Base-by-base conservation (phyloP, 2,329 filamentous ascomycete species). In the Epichloe typhina region DNA sequence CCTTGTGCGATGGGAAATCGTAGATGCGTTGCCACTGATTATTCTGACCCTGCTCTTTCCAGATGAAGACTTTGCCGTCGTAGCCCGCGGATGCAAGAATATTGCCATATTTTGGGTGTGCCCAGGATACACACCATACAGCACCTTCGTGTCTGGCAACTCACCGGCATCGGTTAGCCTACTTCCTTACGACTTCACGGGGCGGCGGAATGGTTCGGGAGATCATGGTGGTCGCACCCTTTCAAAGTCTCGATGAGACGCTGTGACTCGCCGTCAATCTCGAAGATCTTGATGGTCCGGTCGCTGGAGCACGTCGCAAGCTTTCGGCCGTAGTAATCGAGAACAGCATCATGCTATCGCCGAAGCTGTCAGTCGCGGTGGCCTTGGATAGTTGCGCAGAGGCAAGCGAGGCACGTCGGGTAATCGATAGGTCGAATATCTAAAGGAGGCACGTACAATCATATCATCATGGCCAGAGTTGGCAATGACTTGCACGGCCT, bases 271-370 rank as follows among this genome's bases (percentile, higher is more conserved):
- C 89, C 88, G 63, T 97, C 91, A 51, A 98, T 85, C 71, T 98
- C 93, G 66, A 96, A 98, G 65, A 98, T 97, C 75, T 97, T 97
- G 75, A 98, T 95, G 46, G 91, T 97, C 67, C 93, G 90, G 72
- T 98, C 93, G 58, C 91, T 96, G 37, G 90, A 96, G 71, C 93
- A 97, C 58, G 93, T 98, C 56, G 93, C 93, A 61, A 98, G 82
- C 64, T 91, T 86, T 59, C 93, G 84, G 64, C 93, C 93, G 70
- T 97, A 98, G 76, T 97, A 98, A 69, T 98, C 93, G 65, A 98
- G 84, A 58, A 95, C 91, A 57, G 93, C 93, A 79, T 98, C 93
- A 70, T 98, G 93, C 91, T 88, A 50, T 49, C 36, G 50, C 47
- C 53, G 58, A 58, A 50, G 58, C 56, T 44, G 37, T 41, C 55